Percentiles rank a stretch among this genome's conserved stretches.
These are phyloP conservation scores for Prasinococcaceae sp. DNA, from an alignment of 139 green algal species.

Conservation along the genomic window DNA sequence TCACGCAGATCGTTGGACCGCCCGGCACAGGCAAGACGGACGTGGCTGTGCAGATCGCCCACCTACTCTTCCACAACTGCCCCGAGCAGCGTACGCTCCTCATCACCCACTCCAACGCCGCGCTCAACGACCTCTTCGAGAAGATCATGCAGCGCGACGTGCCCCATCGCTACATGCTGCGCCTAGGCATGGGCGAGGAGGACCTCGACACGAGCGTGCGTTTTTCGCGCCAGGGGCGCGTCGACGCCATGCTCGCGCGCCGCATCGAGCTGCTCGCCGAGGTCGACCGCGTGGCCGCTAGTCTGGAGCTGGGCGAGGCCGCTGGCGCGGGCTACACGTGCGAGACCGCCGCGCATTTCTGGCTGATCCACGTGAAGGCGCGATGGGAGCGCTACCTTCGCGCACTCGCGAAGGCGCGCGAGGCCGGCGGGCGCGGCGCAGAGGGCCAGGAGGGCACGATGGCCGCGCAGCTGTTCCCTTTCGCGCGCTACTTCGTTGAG, in stretches of 20 bases:
- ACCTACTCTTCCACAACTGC: conserved; percentile 88
- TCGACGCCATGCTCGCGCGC: conserved; percentile 87
- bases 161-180: conserved; percentile 73
- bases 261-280: conserved; percentile 74
- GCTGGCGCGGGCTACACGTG: conserved; percentile 77
- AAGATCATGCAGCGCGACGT: conserved; percentile 80
- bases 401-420: conserved; percentile 5
- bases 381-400: conserved; percentile 17
- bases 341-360: conserved; percentile 92
- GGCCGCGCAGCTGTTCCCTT: background rate
- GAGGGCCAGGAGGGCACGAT: background rate
- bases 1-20: conserved; percentile 92
- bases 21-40: conserved; percentile 96
- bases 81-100: conserved; percentile 80
- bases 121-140: conserved; percentile 84
- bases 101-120: conserved; percentile 95
- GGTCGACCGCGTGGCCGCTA: conserved; percentile 36
- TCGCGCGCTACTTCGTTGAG: background rate
- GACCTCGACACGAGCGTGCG: conserved; percentile 78
- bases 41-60: conserved; percentile 78
- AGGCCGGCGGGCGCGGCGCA: conserved; percentile 12
- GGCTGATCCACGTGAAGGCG: conserved; percentile 82
- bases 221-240: conserved; percentile 68
- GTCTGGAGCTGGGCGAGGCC: conserved; percentile 30
- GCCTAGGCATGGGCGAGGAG: conserved; percentile 74